phyloP scores from a whole-genome alignment of 768 basidiomycete species.

The Lactifluus volemus region DNA sequence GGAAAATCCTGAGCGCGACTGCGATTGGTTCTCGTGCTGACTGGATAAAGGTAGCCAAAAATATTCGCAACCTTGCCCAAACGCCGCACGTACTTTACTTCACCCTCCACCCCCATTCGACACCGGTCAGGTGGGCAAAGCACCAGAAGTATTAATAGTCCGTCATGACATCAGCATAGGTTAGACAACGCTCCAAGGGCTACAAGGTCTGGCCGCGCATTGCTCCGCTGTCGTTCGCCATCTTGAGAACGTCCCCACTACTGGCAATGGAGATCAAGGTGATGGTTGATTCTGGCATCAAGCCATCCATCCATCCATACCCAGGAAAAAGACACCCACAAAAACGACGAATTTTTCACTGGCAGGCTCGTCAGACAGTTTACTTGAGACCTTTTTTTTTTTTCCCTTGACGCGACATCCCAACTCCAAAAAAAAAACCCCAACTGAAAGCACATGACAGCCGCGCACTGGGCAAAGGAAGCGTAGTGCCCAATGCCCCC shows the following conservation, averaged over 20 bases:
- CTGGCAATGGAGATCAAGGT: slow-evolving; percentile 38
- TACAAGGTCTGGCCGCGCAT: slow-evolving; percentile 44
- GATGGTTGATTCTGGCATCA: slow-evolving; percentile 46
- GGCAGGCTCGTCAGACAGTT: slow-evolving; percentile 17
- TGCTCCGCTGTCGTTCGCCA: slow-evolving; percentile 31
- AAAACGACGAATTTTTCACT: slow-evolving; percentile 13
- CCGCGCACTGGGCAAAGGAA: slow-evolving; percentile 2
- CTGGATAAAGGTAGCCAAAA: slow-evolving; percentile 49
- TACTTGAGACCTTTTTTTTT: slow-evolving; percentile 28
- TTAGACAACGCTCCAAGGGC: slow-evolving; percentile 28
- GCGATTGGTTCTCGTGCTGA: slow-evolving; percentile 61
- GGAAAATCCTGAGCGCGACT: slow-evolving; percentile 36
- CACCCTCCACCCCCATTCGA: slow-evolving; percentile 26
- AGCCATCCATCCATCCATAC: slow-evolving; percentile 48
- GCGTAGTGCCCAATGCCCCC: neutral
- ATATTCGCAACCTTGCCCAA: neutral
- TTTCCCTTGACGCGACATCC: slow-evolving; percentile 26
- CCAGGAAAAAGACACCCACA: slow-evolving; percentile 29
- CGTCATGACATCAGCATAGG: neutral
- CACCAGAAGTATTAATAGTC: neutral
- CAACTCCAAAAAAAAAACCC: slow-evolving; percentile 16
- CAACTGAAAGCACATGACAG: neutral
- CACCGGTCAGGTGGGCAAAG: slow-evolving; percentile 38
- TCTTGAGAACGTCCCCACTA: slow-evolving; percentile 32
- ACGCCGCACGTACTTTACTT: neutral